Evolutionary conservation across 148 eudicot genomes (phyloP).

Genomic region (Nepenthes gracilis): DNA sequence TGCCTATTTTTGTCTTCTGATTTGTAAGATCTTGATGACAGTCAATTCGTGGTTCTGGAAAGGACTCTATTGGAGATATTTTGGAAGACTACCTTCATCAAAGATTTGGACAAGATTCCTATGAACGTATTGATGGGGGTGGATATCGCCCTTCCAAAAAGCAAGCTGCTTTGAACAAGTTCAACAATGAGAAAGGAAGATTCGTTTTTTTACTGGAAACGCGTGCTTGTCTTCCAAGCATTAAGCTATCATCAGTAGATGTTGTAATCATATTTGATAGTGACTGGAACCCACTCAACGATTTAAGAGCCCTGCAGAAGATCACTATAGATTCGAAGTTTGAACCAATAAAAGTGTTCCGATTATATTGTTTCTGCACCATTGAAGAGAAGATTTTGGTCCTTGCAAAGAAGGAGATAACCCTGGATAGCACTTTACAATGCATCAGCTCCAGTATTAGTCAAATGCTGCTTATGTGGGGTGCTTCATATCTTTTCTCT

Average conservation of each 20-base stretch:
- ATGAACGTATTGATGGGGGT: slow-evolving; percentile 38
- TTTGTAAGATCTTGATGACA: slow-evolving; percentile 13
- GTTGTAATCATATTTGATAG: slow-evolving; percentile 52
- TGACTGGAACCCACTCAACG: slow-evolving; percentile 67
- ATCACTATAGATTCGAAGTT: slow-evolving; percentile 42
- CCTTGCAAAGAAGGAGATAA: slow-evolving; percentile 47
- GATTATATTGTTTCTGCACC: slow-evolving; percentile 51
- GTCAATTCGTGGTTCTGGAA: slow-evolving; percentile 44
- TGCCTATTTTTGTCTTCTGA: slow-evolving; percentile 1
- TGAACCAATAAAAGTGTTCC: slow-evolving; percentile 51
- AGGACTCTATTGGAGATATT: slow-evolving; percentile 39
- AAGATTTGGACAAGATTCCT: slow-evolving; percentile 60
- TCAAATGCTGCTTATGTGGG: slow-evolving; percentile 60
- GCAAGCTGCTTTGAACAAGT: slow-evolving; percentile 32
- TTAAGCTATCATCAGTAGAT: slow-evolving; percentile 43
- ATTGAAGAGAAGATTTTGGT: slow-evolving; percentile 62
- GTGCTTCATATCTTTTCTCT: slow-evolving; percentile 46
- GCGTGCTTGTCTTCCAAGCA: slow-evolving; percentile 49
- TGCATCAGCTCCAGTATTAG: slow-evolving; percentile 22
- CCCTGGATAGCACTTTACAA: slow-evolving; percentile 28
- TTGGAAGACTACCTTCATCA: slow-evolving; percentile 51
- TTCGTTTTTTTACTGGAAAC: slow-evolving; percentile 55
- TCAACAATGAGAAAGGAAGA: slow-evolving; percentile 31
- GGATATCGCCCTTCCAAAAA: slow-evolving; percentile 21
- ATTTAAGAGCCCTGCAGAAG: slow-evolving; percentile 53